Evolutionary conservation across 257 asterid genomes (phyloP).

Genomic region (Solanum piurae): DNA sequence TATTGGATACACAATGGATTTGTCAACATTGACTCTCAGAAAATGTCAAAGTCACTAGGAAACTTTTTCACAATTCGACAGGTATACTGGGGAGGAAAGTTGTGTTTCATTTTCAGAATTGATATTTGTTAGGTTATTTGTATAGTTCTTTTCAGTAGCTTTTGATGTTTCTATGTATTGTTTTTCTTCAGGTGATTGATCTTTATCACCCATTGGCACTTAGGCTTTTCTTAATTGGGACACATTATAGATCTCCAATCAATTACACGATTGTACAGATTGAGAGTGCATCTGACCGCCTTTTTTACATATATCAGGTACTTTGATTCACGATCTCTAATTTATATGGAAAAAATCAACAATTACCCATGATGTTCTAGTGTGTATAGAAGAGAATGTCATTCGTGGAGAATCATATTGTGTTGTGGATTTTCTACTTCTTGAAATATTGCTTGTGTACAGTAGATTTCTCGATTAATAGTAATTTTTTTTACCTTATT

Average conservation of each 20-base stretch:
- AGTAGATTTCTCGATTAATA: neutral
- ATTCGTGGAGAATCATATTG: neutral
- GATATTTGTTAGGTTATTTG: neutral
- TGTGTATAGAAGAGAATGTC: neutral
- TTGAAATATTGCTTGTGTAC: neutral
- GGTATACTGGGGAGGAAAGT: slow-evolving; percentile 25
- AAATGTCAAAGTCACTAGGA: slow-evolving; percentile 97
- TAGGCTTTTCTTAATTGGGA: slow-evolving; percentile 74
- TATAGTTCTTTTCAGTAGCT: neutral
- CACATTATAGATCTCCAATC: slow-evolving; percentile 92
- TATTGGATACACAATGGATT: slow-evolving; percentile 97
- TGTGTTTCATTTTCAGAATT: neutral
- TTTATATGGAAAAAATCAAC: neutral
- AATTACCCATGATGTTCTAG: neutral
- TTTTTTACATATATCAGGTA: slow-evolving; percentile 90
- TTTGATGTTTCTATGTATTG: neutral
- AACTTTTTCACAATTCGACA: slow-evolving; percentile 91
- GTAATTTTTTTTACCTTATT: neutral
- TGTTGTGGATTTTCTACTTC: neutral
- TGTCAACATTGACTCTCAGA: slow-evolving; percentile 83
- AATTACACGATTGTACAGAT: slow-evolving; percentile 77
- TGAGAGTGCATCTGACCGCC: slow-evolving; percentile 90
- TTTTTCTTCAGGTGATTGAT: slow-evolving; percentile 59
- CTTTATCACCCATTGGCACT: slow-evolving; percentile 87
- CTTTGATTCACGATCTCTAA: neutral